phyloP scores from a whole-genome alignment of 2,329 filamentous ascomycete species.

The Talaromyces atroroseus region DNA sequence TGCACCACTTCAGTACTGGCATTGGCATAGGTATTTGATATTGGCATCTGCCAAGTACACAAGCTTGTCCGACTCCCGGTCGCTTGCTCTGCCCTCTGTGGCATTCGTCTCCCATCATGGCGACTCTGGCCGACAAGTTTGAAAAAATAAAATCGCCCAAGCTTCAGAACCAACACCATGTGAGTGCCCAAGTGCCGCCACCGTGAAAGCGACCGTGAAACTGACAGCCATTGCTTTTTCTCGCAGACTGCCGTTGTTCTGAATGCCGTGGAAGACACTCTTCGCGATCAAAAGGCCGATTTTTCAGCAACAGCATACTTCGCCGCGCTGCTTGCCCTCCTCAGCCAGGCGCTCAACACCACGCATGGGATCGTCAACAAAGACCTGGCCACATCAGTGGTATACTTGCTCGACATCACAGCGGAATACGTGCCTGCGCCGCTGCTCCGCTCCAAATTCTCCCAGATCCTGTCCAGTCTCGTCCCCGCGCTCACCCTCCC shows the following conservation, averaged over 20 bases:
- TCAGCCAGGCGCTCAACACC: slow-evolving; percentile 67
- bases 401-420: slow-evolving; percentile 92
- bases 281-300: slow-evolving; percentile 79
- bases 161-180: slow-evolving; percentile 90
- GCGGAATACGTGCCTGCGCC: slow-evolving; percentile 78
- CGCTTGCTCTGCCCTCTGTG: slow-evolving; percentile 18
- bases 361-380: slow-evolving; percentile 65
- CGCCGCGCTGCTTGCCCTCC: slow-evolving; percentile 82
- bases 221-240: neutral
- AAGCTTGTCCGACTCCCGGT: neutral
- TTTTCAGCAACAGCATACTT: slow-evolving; percentile 89
- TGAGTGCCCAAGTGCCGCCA: slow-evolving; percentile 46
- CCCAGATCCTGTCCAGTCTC: slow-evolving; percentile 80
- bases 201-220: neutral
- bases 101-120: slow-evolving; percentile 36
- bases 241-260: slow-evolving; percentile 63
- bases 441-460: slow-evolving; percentile 89
- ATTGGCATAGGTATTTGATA: too few relatives aligned
- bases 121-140: slow-evolving; percentile 79
- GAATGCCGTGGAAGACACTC: slow-evolving; percentile 84
- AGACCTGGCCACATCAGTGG: slow-evolving; percentile 75
- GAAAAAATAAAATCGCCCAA: slow-evolving; percentile 97
- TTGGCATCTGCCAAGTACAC: slow-evolving; percentile 16
- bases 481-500: slow-evolving; percentile 74
- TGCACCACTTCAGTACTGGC: slow-evolving; percentile 8